phyloP scores from a whole-genome alignment of 2,329 filamentous ascomycete genomes.

The Sclerotinia minor region DNA sequence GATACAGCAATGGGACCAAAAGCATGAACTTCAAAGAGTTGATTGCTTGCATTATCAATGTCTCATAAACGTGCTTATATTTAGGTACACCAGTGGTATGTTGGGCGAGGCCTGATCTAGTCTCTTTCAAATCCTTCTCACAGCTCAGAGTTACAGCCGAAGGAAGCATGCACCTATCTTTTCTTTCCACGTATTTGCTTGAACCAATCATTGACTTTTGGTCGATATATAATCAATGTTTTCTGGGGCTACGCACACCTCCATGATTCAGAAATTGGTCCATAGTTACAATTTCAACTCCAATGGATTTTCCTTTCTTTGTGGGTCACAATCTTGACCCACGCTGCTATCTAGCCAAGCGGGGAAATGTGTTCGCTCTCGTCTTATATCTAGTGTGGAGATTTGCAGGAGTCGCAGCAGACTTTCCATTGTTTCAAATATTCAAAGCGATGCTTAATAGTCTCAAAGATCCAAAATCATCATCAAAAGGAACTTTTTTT shows the following conservation, averaged over 20 bases:
- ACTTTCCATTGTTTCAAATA: not conserved
- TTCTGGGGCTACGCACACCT: not conserved
- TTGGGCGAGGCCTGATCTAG: not conserved
- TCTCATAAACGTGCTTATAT: not conserved
- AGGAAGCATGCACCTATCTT: not conserved
- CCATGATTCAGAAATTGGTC: not conserved
- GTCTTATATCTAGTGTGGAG: not conserved
- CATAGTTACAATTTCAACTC: constrained; percentile 2
- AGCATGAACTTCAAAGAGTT: not conserved
- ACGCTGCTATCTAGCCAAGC: not conserved
- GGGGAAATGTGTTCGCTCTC: not conserved
- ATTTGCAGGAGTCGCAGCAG: not conserved
- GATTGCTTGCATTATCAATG: not conserved
- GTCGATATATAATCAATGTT: not conserved
- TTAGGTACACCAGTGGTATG: not conserved
- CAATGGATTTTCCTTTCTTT: not conserved
- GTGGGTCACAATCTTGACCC: not conserved
- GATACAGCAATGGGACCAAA: not conserved
- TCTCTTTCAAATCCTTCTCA: not conserved
- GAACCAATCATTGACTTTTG: not conserved
- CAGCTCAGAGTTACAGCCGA: not conserved
- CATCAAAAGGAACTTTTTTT: not conserved
- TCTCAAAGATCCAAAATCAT: not conserved
- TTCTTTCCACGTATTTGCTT: not conserved
- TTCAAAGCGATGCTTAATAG: not conserved